phyloP scores from a whole-genome alignment of 140 eudicot species.

The Stevia rebaudiana region DNA sequence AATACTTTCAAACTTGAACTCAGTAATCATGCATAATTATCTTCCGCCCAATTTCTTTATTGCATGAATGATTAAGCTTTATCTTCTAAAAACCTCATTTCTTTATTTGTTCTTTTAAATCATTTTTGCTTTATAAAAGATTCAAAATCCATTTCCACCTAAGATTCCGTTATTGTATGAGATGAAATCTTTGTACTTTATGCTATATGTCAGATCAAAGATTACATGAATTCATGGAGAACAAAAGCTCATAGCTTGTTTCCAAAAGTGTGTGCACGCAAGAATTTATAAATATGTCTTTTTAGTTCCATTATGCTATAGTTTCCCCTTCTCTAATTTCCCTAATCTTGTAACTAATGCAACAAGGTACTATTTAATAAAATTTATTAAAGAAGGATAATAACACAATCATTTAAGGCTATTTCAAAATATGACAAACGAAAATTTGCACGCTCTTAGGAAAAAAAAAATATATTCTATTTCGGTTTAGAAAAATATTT shows the following conservation, averaged over 20 bases:
- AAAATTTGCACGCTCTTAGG: background rate
- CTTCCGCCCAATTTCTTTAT: background rate
- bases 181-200: background rate
- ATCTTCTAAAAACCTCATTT: background rate
- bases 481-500: background rate
- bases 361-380: background rate
- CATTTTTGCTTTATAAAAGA: background rate
- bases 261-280: background rate
- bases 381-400: background rate
- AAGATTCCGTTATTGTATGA: background rate
- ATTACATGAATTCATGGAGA: background rate
- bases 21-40: background rate
- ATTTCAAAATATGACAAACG: background rate
- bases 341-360: background rate
- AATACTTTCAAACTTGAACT: background rate
- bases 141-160: background rate
- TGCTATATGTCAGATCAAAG: background rate
- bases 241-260: background rate
- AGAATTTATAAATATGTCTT: background rate
- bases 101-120: background rate
- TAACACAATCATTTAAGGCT: background rate
- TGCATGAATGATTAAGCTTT: background rate
- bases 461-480: background rate
- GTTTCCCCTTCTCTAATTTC: background rate
- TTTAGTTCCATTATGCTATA: background rate